A percentile compares a stretch with the other conserved stretches of the same genome.
Evolutionary conservation across 768 basidiomycete genomes (phyloP).

Genomic region (Russula vinacea): DNA sequence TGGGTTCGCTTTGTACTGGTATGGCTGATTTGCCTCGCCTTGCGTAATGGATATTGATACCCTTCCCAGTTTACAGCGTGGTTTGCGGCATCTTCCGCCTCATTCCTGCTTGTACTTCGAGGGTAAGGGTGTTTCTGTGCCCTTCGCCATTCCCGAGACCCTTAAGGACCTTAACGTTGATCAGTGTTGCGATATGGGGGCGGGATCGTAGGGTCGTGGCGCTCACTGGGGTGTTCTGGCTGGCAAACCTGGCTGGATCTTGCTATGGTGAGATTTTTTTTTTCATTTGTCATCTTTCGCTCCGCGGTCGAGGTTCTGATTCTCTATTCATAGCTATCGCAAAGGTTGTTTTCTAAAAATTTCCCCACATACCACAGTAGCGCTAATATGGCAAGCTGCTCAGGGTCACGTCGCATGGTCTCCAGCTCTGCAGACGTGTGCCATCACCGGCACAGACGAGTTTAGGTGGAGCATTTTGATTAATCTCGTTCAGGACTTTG

Average conservation of each 20-base stretch:
- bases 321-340: conserved; percentile 8
- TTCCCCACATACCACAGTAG: not conserved
- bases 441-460: not conserved
- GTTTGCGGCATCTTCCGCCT: conserved; percentile 11
- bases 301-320: not conserved
- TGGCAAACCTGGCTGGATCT: conserved; percentile 2
- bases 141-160: not conserved
- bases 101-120: conserved; percentile 26
- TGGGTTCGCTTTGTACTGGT: conserved; percentile 27
- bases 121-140: conserved; percentile 3
- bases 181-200: conserved; percentile 27
- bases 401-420: conserved; percentile 16
- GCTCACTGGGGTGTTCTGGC: not conserved
- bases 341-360: conserved; percentile 10
- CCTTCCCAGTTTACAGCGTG: conserved; percentile 16
- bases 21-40: not conserved
- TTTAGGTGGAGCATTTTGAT: conserved; percentile 21
- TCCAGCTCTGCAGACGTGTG: not conserved
- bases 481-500: conserved; percentile 19
- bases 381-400: not conserved
- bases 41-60: not conserved
- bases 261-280: conserved; percentile 11
- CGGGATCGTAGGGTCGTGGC: conserved; percentile 11
- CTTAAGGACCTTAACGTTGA: not conserved
- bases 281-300: too few relatives aligned